Percentiles rank a stretch among this genome's conserved stretches.
Evolutionary conservation across 441 rosid species (phyloP).

Genomic region (Euphorbia celastroides): DNA sequence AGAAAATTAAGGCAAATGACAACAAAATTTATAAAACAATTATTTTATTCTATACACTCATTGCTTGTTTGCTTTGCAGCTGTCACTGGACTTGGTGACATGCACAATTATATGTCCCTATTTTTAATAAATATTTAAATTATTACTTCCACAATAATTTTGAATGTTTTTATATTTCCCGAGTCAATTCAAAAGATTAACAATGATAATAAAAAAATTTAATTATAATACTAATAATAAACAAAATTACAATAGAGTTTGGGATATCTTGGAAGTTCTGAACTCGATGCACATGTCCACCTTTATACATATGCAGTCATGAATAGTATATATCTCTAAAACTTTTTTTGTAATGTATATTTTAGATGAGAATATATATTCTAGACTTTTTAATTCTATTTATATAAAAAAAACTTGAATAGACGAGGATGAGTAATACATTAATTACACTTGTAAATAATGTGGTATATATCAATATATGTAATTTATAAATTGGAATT

Average conservation of each 20-base stretch:
- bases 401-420: too few relatives aligned
- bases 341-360: too few relatives aligned
- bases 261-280: constrained; percentile 38
- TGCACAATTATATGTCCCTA: constrained; percentile 34
- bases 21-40: too few relatives aligned
- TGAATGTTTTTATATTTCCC: constrained; percentile 14
- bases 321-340: too few relatives aligned
- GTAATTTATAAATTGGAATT: too few relatives aligned
- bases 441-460: too few relatives aligned
- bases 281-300: constrained; percentile 28
- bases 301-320: too few relatives aligned
- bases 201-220: background rate
- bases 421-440: too few relatives aligned
- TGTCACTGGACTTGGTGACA: constrained; percentile 48
- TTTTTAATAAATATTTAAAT: constrained; percentile 16
- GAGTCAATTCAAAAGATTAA: constrained; percentile 17
- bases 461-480: too few relatives aligned
- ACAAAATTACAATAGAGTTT: constrained; percentile 22
- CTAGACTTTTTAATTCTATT: background rate
- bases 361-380: too few relatives aligned
- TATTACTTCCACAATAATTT: constrained; percentile 2
- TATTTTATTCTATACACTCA: background rate
- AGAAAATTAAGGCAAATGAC: too few relatives aligned
- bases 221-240: constrained; percentile 1
- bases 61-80: constrained; percentile 46